Percentiles rank a stretch among this genome's conserved stretches.
Evolutionary conservation across 2,329 filamentous ascomycete genomes (phyloP).

Genomic region (Penicillium carneum): DNA sequence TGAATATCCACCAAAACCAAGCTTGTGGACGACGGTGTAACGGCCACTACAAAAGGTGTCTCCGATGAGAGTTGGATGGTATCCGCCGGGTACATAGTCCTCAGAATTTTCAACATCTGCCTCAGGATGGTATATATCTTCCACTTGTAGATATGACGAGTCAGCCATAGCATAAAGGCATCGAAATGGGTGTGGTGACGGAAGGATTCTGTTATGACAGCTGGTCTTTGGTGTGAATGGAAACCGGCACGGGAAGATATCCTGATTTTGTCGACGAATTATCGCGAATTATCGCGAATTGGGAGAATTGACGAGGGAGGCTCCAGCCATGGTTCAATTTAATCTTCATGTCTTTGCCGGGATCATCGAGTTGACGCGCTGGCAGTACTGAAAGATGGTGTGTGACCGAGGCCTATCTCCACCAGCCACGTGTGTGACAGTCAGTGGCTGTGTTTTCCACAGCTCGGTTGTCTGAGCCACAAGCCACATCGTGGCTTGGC

Average conservation of each 20-base stretch:
- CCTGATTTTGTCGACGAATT: neutral
- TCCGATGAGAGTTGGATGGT: conserved; percentile 44
- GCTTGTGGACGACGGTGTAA: conserved; percentile 30
- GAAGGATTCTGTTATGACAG: neutral
- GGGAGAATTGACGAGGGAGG: neutral
- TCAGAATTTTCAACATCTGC: conserved; percentile 30
- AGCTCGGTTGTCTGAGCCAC: conserved; percentile 26
- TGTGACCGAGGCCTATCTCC: neutral
- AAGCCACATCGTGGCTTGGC: conserved; percentile 34
- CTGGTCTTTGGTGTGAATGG: conserved; percentile 4
- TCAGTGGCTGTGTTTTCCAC: conserved; percentile 33
- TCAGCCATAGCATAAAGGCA: conserved; percentile 15
- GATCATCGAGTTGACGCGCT: neutral
- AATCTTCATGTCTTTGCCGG: no score
- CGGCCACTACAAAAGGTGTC: conserved; percentile 36
- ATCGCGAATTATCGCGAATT: neutral
- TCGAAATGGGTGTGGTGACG: conserved; percentile 4
- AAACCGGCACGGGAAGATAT: neutral
- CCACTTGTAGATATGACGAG: conserved; percentile 5
- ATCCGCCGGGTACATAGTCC: conserved; percentile 41
- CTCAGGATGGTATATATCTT: conserved; percentile 16
- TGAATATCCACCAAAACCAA: conserved; percentile 30
- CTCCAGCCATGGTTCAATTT: neutral
- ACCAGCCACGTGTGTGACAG: conserved; percentile 34
- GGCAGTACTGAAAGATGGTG: no score